Percentiles rank a stretch among this genome's conserved stretches.
Evolutionary conservation across 306 rosid genomes (phyloP).

Genomic region (Potentilla sterilis): DNA sequence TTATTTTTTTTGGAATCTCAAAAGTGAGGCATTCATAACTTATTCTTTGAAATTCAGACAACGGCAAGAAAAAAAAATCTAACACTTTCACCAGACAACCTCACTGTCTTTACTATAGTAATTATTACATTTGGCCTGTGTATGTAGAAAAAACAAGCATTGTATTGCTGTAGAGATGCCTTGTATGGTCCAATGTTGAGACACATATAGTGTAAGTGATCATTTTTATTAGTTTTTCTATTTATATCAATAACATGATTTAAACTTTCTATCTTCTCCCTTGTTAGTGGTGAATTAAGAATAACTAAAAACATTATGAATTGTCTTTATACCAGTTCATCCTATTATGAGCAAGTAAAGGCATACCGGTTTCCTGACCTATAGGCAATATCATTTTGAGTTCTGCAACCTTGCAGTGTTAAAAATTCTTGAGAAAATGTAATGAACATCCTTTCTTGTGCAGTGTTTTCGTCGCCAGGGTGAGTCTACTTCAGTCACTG

Average conservation of each 20-base stretch:
- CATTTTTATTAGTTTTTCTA: not conserved
- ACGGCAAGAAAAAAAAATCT: too few relatives aligned
- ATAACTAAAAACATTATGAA: not conserved
- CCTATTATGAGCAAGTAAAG: not conserved
- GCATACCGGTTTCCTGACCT: not conserved
- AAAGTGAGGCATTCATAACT: not conserved
- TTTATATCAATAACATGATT: not conserved
- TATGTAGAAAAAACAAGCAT: not conserved
- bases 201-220: not conserved
- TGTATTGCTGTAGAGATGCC: not conserved
- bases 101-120: not conserved
- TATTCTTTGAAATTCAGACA: not conserved
- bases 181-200: not conserved
- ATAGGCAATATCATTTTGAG: not conserved
- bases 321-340: not conserved
- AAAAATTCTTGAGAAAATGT: not conserved
- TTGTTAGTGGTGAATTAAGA: not conserved
- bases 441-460: slow-evolving; percentile 31
- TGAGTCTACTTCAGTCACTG: slow-evolving; percentile 82
- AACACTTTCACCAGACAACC: not conserved
- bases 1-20: not conserved
- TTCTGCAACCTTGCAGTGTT: not conserved
- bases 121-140: not conserved
- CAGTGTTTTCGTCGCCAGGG: slow-evolving; percentile 98
- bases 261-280: not conserved